These are phyloP conservation scores for Trametes punicea DNA, from an alignment of 768 basidiomycete species.

Conservation along the genomic window DNA sequence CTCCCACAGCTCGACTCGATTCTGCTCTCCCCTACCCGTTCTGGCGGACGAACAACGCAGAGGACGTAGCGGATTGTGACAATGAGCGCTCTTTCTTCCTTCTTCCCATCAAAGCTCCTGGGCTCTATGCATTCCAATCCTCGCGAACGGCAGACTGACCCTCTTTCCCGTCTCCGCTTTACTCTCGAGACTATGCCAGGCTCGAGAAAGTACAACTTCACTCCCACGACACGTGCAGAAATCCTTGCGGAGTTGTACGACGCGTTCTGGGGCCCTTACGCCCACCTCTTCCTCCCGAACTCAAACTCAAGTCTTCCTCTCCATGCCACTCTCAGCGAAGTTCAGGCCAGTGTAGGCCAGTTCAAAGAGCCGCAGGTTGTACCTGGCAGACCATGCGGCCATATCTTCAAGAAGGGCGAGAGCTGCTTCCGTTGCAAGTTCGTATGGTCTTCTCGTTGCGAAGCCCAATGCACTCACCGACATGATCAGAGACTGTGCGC, in stretches of 20 bases:
- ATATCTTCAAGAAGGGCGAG: constrained; percentile 89
- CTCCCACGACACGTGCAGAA: constrained; percentile 69
- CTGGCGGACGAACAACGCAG: neutral
- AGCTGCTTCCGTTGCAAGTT: constrained; percentile 94
- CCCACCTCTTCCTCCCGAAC: constrained; percentile 67
- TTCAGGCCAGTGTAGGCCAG: constrained; percentile 58
- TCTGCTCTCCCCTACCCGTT: neutral
- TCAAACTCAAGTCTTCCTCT: constrained; percentile 60
- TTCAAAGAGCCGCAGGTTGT: constrained; percentile 56
- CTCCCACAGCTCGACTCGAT: neutral
- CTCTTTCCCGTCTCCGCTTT: constrained; percentile 70
- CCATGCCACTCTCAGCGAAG: constrained; percentile 64
- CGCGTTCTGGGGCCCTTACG: constrained; percentile 77
- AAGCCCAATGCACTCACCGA: neutral
- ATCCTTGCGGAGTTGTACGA: constrained; percentile 80
- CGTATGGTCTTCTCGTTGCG: constrained; percentile 30
- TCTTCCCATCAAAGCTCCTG: constrained; percentile 49
- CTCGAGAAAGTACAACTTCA: constrained; percentile 74
- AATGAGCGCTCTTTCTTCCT: constrained; percentile 45
- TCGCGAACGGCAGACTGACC: constrained; percentile 55
- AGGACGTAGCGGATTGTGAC: neutral
- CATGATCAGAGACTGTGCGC: constrained; percentile 73
- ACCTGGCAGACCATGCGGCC: constrained; percentile 76
- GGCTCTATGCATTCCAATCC: constrained; percentile 45
- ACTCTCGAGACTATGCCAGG: constrained; percentile 79